A percentile compares a stretch with the other conserved stretches of the same genome.
These are phyloP conservation scores for Pezicula rhizophila DNA, from an alignment of 2,329 filamentous ascomycete species.

Conservation along the genomic window DNA sequence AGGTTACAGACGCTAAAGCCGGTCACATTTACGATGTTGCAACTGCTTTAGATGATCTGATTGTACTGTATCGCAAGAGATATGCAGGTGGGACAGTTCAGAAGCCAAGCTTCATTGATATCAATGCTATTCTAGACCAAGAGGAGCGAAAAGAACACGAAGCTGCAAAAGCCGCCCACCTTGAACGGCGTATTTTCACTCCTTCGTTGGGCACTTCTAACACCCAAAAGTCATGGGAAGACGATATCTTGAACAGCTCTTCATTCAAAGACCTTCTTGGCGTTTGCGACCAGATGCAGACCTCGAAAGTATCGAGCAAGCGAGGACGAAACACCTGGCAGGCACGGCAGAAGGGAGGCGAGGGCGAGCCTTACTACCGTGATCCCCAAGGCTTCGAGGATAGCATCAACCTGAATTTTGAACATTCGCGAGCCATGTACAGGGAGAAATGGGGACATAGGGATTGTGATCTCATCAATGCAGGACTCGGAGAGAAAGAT, in stretches of 20 bases:
- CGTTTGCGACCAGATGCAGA: constrained; percentile 25
- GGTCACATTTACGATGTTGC: constrained; percentile 40
- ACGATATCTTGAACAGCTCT: constrained; percentile 15
- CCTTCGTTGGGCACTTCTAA: not conserved
- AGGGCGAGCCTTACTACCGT: constrained; percentile 46
- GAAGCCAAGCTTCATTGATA: constrained; percentile 20
- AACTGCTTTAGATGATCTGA: constrained; percentile 35
- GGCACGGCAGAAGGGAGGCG: constrained; percentile 40
- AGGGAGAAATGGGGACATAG: constrained; percentile 36
- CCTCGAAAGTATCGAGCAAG: constrained; percentile 22
- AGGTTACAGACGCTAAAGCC: constrained; percentile 29
- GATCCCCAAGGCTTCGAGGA: constrained; percentile 35
- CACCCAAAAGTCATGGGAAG: constrained; percentile 3
- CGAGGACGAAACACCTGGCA: constrained; percentile 45
- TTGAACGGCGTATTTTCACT: not conserved
- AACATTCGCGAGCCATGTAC: constrained; percentile 34
- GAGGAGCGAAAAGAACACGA: constrained; percentile 1
- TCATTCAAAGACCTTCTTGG: constrained; percentile 23
- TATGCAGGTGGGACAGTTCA: constrained; percentile 19
- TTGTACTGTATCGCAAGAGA: constrained; percentile 35
- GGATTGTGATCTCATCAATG: constrained; percentile 31
- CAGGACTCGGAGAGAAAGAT: constrained; percentile 31
- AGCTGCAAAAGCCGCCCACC: not conserved
- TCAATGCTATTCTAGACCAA: constrained; percentile 14
- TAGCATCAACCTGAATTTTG: constrained; percentile 36